A percentile compares a stretch with the other conserved stretches of the same genome.
These are phyloP conservation scores for Lentinus brumalis DNA, from an alignment of 768 basidiomycete genomes.

Conservation along the genomic window DNA sequence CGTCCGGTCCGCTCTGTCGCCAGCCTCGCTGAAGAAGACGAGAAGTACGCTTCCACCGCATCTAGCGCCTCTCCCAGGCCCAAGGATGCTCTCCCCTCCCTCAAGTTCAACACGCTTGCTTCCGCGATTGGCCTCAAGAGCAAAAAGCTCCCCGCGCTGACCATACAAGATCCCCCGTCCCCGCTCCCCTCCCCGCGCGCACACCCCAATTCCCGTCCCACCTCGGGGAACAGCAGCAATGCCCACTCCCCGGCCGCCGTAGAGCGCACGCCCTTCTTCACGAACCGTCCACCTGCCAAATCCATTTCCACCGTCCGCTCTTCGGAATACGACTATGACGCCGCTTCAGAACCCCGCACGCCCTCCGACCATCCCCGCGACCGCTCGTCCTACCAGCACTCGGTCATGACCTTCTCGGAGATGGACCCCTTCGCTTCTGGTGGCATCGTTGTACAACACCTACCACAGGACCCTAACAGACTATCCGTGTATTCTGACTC, in stretches of 20 bases:
- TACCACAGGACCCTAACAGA: constrained; percentile 44
- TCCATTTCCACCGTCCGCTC: constrained; percentile 61
- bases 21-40: constrained; percentile 22
- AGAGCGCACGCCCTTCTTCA: constrained; percentile 28
- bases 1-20: constrained; percentile 22
- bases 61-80: constrained; percentile 21
- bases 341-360: constrained; percentile 38
- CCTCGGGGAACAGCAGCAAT: constrained; percentile 9
- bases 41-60: constrained; percentile 14
- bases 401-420: constrained; percentile 64
- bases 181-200: constrained; percentile 16
- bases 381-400: constrained; percentile 44
- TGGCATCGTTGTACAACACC: constrained; percentile 44
- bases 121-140: constrained; percentile 64
- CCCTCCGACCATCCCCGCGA: constrained; percentile 46
- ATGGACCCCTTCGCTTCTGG: constrained; percentile 64
- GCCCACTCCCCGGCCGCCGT: constrained; percentile 16
- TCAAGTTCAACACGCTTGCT: constrained; percentile 58
- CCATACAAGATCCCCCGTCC: constrained; percentile 53
- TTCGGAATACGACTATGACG: constrained; percentile 45
- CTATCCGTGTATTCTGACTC: constrained; percentile 56
- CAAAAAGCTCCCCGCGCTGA: constrained; percentile 54
- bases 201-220: constrained; percentile 13
- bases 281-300: constrained; percentile 49
- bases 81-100: constrained; percentile 27